Evolutionary conservation across 257 asterid species (phyloP).

Genomic region (Mentha longifolia): DNA sequence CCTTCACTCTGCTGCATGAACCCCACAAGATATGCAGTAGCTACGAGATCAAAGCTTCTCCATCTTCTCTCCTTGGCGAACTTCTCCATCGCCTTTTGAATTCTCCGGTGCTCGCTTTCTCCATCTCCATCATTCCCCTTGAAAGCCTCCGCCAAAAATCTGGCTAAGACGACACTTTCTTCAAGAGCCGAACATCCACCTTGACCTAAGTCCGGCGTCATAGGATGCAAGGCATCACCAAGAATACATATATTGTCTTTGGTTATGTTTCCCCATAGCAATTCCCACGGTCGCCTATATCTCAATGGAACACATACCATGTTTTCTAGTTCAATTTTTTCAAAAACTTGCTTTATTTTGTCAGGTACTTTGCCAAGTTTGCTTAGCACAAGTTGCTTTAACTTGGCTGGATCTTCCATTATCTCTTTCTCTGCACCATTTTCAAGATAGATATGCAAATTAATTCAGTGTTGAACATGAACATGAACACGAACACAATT

Average conservation of each 20-base stretch:
- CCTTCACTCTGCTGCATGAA: slow-evolving; percentile 15
- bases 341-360: not conserved
- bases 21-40: not conserved
- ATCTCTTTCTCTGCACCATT: slow-evolving; percentile 10
- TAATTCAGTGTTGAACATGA: too few species aligned
- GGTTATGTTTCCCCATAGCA: slow-evolving; percentile 20
- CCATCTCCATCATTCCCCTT: not conserved
- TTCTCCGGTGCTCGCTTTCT: not conserved
- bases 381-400: slow-evolving; percentile 16
- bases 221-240: slow-evolving; percentile 24
- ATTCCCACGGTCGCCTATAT: slow-evolving; percentile 18
- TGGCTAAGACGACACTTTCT: slow-evolving; percentile 7
- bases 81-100: not conserved
- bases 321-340: not conserved
- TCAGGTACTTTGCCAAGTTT: slow-evolving; percentile 6
- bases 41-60: slow-evolving; percentile 22
- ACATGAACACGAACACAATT: too few species aligned
- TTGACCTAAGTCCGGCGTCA: slow-evolving; percentile 24
- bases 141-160: not conserved
- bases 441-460: too few species aligned
- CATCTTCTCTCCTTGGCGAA: slow-evolving; percentile 21
- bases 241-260: slow-evolving; percentile 1
- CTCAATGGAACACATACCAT: slow-evolving; percentile 4
- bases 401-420: not conserved
- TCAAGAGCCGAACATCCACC: slow-evolving; percentile 23